A percentile compares a stretch with the other conserved stretches of the same genome.
Evolutionary conservation across 2,329 filamentous ascomycete species (phyloP).

Genomic region (Aspergillus fijiensis): DNA sequence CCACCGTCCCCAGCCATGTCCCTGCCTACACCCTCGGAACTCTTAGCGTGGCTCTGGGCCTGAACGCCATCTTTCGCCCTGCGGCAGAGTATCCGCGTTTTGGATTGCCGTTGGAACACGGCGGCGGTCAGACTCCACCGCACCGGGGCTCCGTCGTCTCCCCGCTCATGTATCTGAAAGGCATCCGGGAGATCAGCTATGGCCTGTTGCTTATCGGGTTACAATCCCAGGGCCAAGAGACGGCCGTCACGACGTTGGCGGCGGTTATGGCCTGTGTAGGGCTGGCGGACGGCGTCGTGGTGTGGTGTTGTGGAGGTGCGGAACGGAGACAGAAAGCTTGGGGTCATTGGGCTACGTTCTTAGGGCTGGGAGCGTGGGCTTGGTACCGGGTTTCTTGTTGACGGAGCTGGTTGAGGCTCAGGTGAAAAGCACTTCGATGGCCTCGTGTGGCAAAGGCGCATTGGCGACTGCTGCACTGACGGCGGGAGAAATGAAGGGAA

Average conservation of each 20-base stretch:
- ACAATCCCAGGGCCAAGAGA: slow-evolving; percentile 14
- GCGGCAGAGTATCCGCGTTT: slow-evolving; percentile 10
- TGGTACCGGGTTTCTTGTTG: neutral
- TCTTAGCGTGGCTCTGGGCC: slow-evolving; percentile 3
- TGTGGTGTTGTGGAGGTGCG: slow-evolving; percentile 13
- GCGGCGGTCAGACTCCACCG: neutral
- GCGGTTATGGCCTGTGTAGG: slow-evolving; percentile 10
- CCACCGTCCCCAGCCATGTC: neutral
- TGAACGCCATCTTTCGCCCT: slow-evolving; percentile 7
- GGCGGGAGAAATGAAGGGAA: no score
- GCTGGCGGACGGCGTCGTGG: slow-evolving; percentile 14
- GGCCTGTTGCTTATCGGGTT: slow-evolving; percentile 14
- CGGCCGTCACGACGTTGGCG: slow-evolving; percentile 12
- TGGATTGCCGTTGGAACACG: slow-evolving; percentile 8
- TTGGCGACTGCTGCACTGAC: no score
- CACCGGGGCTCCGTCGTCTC: neutral
- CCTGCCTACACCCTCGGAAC: slow-evolving; percentile 6
- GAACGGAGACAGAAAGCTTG: slow-evolving; percentile 12
- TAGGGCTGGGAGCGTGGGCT: slow-evolving; percentile 11
- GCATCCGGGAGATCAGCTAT: slow-evolving; percentile 19
- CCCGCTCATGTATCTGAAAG: slow-evolving; percentile 19
- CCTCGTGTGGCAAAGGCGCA: no score
- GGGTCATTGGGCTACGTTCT: slow-evolving; percentile 12
- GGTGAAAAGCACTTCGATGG: no score
- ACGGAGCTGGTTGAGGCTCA: no score